Evolutionary conservation across 1,139 yeast genomes (phyloP).

Genomic region (Candida sanyaensis): DNA sequence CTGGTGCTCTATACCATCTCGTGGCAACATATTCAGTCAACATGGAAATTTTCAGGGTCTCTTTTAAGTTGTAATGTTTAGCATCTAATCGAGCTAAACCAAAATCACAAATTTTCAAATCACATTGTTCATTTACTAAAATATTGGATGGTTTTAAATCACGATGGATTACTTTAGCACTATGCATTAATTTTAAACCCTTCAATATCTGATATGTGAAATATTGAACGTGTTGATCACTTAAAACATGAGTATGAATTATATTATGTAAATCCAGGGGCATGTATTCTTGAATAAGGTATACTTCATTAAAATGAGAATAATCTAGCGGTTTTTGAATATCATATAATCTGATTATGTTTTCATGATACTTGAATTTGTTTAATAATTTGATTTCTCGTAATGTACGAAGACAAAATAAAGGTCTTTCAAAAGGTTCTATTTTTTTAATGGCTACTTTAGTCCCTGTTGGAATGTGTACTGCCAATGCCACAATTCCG

Average conservation of each 20-base stretch:
- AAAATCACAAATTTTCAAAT: conserved; percentile 90
- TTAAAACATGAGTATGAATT: conserved; percentile 77
- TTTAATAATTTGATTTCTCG: conserved; percentile 86
- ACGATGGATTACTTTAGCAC: conserved; percentile 88
- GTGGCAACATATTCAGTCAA: conserved; percentile 98
- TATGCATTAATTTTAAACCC: conserved; percentile 87
- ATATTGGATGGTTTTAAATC: conserved; percentile 92
- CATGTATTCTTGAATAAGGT: conserved; percentile 92
- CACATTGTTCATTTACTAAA: conserved; percentile 88
- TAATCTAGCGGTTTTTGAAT: conserved; percentile 82
- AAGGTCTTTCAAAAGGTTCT: conserved; percentile 88
- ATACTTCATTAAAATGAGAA: conserved; percentile 82
- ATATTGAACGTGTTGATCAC: conserved; percentile 93
- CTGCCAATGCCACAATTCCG: conserved; percentile 92
- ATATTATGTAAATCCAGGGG: conserved; percentile 94
- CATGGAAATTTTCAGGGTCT: conserved; percentile 43
- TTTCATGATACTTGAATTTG: conserved; percentile 82
- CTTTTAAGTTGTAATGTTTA: conserved; percentile 32
- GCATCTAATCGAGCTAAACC: conserved; percentile 71
- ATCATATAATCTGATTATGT: conserved; percentile 86
- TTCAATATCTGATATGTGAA: conserved; percentile 88
- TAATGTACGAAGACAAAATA: conserved; percentile 88
- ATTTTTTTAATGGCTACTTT: conserved; percentile 95
- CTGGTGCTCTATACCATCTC: conserved; percentile 97
- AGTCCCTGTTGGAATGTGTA: conserved; percentile 84